Evolutionary conservation across 2,329 filamentous ascomycete genomes (phyloP), one percentile per base, ranked within the genome.

Genomic region (Cladosporium cucumerinum): DNA sequence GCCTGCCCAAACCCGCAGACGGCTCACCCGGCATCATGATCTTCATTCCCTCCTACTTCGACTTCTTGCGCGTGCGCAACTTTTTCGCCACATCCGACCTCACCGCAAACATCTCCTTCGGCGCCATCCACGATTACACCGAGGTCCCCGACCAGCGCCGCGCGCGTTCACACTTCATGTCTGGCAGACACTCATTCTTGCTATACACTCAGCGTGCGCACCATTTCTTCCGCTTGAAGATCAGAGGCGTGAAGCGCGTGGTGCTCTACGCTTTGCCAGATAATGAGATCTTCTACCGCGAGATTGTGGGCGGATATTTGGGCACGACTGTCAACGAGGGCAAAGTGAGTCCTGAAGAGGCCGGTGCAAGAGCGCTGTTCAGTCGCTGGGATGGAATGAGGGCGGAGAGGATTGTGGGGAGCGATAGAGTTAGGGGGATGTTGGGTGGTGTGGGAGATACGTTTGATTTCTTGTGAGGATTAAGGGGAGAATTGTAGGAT

Each of bases 121-220:
- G 92, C 61, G 87, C 88, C 34, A 89, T 99, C 43, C 93, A 90
- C 65, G 95, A 99, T 78, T 98, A 98, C 77, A 90, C 91, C 0
- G 86, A 90, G 54, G 82, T 89, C 8, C 85, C 88, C 8, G 92
- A 96, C 69, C 89, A 93, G 32, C 89, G 92, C 49, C 87, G 94
- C 46, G 92, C 94, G 10, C 85, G 94, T 26, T 93, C 91, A 14
- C 91, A 97, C 75, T 98, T 99, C 78, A 81, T 92, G 69, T 90
- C 82, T 46, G 95, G 93, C 5, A 85, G 93, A 18, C 91, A 97
- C 75, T 87, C 87, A 23, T 85, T 98, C 21, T 79, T 99, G 46
- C 82, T 99, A 18, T 99, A 98, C 79, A 96, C 93, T 1, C 94
- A 96, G 76, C 88, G 95, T 66, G 91, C 93, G n/a, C 95, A 99